These are phyloP conservation scores for Pittosporum tobira DNA, from an alignment of 129 eudicot species.

Conservation along the genomic window DNA sequence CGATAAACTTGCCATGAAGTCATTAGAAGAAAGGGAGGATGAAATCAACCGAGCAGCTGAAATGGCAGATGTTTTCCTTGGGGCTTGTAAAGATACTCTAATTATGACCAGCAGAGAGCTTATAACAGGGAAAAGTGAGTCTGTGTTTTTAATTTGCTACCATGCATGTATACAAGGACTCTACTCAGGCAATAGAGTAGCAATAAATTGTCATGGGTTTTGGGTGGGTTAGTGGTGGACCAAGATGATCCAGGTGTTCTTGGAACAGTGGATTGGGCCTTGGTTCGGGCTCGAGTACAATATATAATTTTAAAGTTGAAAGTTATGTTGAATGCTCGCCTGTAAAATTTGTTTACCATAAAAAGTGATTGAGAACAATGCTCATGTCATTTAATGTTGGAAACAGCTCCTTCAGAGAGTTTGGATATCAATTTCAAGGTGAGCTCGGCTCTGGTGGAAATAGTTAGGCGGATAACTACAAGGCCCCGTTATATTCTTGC, in stretches of 20 bases:
- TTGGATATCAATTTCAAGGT: slow-evolving; percentile 85
- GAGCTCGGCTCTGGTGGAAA: slow-evolving; percentile 96
- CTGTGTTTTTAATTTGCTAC: not conserved
- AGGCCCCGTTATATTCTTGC: slow-evolving; percentile 92
- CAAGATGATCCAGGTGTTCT: too few species aligned
- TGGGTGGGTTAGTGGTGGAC: too few species aligned
- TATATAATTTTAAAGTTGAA: slow-evolving; percentile 3
- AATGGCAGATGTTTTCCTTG: slow-evolving; percentile 72
- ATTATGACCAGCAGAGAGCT: slow-evolving; percentile 90
- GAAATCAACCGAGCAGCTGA: slow-evolving; percentile 74
- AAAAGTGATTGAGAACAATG: not conserved
- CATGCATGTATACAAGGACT: too few species aligned
- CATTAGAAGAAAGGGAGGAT: slow-evolving; percentile 79
- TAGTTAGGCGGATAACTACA: slow-evolving; percentile 73
- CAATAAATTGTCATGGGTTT: too few species aligned
- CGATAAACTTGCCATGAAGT: slow-evolving; percentile 75
- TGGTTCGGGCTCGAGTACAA: too few species aligned
- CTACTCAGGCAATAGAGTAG: too few species aligned
- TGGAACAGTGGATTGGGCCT: too few species aligned
- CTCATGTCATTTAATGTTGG: slow-evolving; percentile 20
- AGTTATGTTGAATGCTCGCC: slow-evolving; percentile 1
- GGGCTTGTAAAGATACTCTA: slow-evolving; percentile 64
- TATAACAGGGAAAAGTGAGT: slow-evolving; percentile 79
- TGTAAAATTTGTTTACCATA: not conserved
- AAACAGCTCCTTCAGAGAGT: slow-evolving; percentile 87